These are phyloP conservation scores for Trichoderma arundinaceum DNA, from an alignment of 2,329 filamentous ascomycete genomes.

Conservation along the genomic window DNA sequence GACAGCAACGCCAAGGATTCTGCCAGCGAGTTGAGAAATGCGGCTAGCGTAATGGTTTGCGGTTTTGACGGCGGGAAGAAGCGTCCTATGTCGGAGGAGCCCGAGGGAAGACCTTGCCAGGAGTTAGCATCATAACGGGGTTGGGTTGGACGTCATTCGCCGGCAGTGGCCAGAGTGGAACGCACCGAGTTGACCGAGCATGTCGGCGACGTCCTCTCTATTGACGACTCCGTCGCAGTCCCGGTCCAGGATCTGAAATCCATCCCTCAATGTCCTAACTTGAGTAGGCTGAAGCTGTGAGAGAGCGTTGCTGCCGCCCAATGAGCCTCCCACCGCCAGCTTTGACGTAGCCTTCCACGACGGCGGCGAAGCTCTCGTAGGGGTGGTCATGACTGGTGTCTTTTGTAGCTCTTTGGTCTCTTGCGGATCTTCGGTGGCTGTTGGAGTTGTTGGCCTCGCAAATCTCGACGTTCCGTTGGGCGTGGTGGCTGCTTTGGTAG, in stretches of 20 bases:
- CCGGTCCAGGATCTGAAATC: constrained; percentile 90
- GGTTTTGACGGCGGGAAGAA: constrained; percentile 80
- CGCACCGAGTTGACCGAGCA: constrained; percentile 80
- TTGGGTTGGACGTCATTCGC: neutral
- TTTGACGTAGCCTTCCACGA: constrained; percentile 43
- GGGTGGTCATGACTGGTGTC: constrained; percentile 45
- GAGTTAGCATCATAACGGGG: constrained; percentile 12
- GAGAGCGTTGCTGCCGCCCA: constrained; percentile 60
- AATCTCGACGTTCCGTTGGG: constrained; percentile 41
- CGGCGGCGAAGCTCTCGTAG: constrained; percentile 45
- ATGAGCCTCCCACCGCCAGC: constrained; percentile 51
- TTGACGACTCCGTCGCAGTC: constrained; percentile 85
- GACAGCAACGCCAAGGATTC: constrained; percentile 76
- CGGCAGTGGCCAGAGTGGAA: neutral
- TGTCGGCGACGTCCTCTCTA: constrained; percentile 82
- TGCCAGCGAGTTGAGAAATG: constrained; percentile 84
- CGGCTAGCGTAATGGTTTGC: constrained; percentile 79
- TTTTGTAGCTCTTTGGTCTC: constrained; percentile 44
- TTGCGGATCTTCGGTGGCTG: constrained; percentile 46
- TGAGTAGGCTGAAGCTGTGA: constrained; percentile 80
- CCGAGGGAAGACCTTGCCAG: constrained; percentile 71
- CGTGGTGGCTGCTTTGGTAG: constrained; percentile 53
- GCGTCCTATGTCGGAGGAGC: constrained; percentile 69
- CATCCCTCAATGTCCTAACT: constrained; percentile 85
- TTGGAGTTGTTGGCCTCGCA: constrained; percentile 51